Evolutionary conservation across 2,329 filamentous ascomycete species (phyloP).

Genomic region (Tolypocladium tundrense): DNA sequence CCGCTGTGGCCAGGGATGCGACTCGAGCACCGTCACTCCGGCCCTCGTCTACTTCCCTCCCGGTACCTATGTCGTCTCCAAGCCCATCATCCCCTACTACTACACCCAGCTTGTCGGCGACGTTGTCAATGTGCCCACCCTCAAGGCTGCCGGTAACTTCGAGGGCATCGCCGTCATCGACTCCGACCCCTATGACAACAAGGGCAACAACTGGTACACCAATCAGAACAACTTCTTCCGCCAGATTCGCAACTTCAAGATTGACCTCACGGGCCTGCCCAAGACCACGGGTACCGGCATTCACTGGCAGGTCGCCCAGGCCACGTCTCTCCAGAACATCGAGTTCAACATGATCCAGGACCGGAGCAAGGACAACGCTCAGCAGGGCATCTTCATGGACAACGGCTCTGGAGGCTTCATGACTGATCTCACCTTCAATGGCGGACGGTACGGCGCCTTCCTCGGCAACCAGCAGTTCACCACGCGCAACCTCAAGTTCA

Average conservation of each 20-base stretch:
- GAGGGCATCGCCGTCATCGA: conserved; percentile 83
- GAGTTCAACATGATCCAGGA: conserved; percentile 69
- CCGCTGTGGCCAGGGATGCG: conserved; percentile 72
- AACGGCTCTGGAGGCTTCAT: conserved; percentile 80
- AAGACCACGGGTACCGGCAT: conserved; percentile 55
- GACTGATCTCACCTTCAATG: conserved; percentile 74
- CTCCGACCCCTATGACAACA: conserved; percentile 67
- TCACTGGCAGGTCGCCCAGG: conserved; percentile 81
- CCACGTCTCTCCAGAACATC: conserved; percentile 71
- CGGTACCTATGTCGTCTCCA: conserved; percentile 74
- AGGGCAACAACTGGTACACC: conserved; percentile 63
- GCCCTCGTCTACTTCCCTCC: conserved; percentile 87
- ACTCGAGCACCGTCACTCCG: conserved; percentile 73
- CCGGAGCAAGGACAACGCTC: conserved; percentile 51
- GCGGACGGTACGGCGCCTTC: conserved; percentile 68
- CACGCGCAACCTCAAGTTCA: conserved; percentile 72
- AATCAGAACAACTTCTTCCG: conserved; percentile 83
- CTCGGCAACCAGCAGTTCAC: conserved; percentile 85
- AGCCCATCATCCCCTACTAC: conserved; percentile 75
- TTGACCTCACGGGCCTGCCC: conserved; percentile 62
- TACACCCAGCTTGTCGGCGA: conserved; percentile 92
- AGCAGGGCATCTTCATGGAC: conserved; percentile 75
- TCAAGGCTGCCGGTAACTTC: conserved; percentile 67
- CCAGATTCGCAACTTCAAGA: conserved; percentile 70
- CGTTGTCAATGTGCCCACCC: conserved; percentile 56